Conservation (phyloP, 495 filamentous ascomycete genomes). For the Aspergillus kassunensis region DNA sequence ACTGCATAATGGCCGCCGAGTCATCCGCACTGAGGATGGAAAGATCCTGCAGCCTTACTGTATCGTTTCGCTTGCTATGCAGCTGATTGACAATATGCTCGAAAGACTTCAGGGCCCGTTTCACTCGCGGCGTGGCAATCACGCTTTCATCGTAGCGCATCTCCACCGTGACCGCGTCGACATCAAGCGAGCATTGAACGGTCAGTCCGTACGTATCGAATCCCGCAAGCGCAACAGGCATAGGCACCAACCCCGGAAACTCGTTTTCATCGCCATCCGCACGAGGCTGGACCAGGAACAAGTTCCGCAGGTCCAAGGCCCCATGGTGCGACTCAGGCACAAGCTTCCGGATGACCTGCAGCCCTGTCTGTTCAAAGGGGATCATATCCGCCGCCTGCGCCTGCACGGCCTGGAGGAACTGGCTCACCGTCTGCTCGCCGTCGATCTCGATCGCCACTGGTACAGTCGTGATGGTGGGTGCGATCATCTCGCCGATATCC, state of each 20-base stretch:
- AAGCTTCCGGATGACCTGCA: slow-evolving; percentile 55
- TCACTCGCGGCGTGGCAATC: neutral
- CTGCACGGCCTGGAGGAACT: neutral
- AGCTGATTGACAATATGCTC: neutral
- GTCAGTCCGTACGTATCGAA: neutral
- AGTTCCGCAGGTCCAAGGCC: neutral
- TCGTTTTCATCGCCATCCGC: no score
- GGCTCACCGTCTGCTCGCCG: no score
- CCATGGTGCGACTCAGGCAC: slow-evolving; percentile 28
- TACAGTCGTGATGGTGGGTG: neutral
- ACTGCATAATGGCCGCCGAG: no score
- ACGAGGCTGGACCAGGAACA: neutral
- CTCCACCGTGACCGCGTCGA: no score
- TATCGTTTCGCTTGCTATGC: no score
- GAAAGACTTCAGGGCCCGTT: neutral
- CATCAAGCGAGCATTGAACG: no score
- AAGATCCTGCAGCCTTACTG: no score
- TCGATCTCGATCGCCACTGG: no score
- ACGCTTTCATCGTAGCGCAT: neutral
- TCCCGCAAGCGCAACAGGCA: neutral
- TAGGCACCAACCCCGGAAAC: no score
- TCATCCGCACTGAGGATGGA: no score
- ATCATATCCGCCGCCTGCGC: slow-evolving; percentile 15
- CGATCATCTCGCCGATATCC: neutral
- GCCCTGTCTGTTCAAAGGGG: slow-evolving; percentile 48